Conservation (phyloP, 2,329 filamentous ascomycete genomes). For the Penicillium sp. region DNA sequence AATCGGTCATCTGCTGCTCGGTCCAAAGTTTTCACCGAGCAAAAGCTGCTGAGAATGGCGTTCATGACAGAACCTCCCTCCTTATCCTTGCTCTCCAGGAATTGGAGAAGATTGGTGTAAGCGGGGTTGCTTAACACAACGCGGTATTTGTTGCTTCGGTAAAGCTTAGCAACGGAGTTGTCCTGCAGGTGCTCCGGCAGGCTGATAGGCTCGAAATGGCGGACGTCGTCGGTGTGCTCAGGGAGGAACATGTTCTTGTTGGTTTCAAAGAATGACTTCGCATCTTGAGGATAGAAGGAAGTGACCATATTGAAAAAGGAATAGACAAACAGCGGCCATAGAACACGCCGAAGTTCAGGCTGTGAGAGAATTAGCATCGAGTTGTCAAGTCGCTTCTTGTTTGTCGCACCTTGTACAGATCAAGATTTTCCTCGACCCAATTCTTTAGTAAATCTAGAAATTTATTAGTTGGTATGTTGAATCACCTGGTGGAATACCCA, state of each 20-base stretch:
- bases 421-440: conserved; percentile 89
- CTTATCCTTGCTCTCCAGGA: conserved; percentile 81
- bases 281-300: conserved; percentile 69
- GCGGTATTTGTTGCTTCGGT: conserved; percentile 82
- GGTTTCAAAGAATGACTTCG: conserved; percentile 69
- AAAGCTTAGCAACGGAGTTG: conserved; percentile 76
- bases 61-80: conserved; percentile 77
- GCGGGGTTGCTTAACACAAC: conserved; percentile 85
- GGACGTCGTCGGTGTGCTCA: conserved; percentile 77
- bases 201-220: conserved; percentile 69
- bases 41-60: conserved; percentile 64
- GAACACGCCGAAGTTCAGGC: conserved; percentile 81
- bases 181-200: conserved; percentile 75
- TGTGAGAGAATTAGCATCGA: conserved; percentile 37
- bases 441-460: conserved; percentile 63
- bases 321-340: conserved; percentile 95
- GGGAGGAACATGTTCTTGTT: conserved; percentile 70
- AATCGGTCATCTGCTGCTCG: conserved; percentile 58
- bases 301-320: conserved; percentile 79
- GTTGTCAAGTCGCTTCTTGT: not conserved
- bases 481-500: not conserved
- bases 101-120: conserved; percentile 79
- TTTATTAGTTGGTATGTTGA: not conserved
- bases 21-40: conserved; percentile 61
- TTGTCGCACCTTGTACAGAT: conserved; percentile 77